Conservation (phyloP, 2,329 filamentous ascomycete species). For the Fusarium sp. region DNA sequence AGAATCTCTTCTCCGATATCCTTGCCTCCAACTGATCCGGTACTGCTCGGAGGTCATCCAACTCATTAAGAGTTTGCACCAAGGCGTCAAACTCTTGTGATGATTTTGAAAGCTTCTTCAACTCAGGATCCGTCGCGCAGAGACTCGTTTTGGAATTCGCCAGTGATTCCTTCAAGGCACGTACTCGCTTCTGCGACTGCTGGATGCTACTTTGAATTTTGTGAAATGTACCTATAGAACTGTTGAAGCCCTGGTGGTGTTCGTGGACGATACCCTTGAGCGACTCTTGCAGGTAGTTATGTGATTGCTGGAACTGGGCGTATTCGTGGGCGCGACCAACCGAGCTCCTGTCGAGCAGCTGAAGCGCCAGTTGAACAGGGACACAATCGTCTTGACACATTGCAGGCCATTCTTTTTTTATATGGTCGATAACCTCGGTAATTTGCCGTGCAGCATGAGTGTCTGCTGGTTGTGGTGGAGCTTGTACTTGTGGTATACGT, state of each 20-base stretch:
- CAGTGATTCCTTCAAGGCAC: slow-evolving; percentile 84
- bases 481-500: slow-evolving; percentile 43
- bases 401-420: slow-evolving; percentile 89
- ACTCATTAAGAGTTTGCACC: slow-evolving; percentile 81
- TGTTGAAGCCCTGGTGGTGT: slow-evolving; percentile 99
- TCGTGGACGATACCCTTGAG: slow-evolving; percentile 97
- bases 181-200: slow-evolving; percentile 84
- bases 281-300: slow-evolving; percentile 89
- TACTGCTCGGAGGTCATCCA: slow-evolving; percentile 88
- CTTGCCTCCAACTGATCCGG: slow-evolving; percentile 93
- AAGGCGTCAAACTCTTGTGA: slow-evolving; percentile 93
- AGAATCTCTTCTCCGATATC: slow-evolving; percentile 95
- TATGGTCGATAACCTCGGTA: slow-evolving; percentile 77
- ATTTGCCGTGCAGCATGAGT: slow-evolving; percentile 66
- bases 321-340: slow-evolving; percentile 92
- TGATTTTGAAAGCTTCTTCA: slow-evolving; percentile 86
- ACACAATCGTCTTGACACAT: slow-evolving; percentile 91
- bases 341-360: slow-evolving; percentile 93
- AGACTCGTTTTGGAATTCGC: slow-evolving; percentile 82
- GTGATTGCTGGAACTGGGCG: slow-evolving; percentile 82
- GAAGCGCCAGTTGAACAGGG: slow-evolving; percentile 92
- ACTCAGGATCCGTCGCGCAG: slow-evolving; percentile 85
- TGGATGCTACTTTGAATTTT: slow-evolving; percentile 97
- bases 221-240: slow-evolving; percentile 97
- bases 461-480: slow-evolving; percentile 27